phyloP scores from a whole-genome alignment of 495 filamentous ascomycete species.

The Aspergillus cavernicola region DNA sequence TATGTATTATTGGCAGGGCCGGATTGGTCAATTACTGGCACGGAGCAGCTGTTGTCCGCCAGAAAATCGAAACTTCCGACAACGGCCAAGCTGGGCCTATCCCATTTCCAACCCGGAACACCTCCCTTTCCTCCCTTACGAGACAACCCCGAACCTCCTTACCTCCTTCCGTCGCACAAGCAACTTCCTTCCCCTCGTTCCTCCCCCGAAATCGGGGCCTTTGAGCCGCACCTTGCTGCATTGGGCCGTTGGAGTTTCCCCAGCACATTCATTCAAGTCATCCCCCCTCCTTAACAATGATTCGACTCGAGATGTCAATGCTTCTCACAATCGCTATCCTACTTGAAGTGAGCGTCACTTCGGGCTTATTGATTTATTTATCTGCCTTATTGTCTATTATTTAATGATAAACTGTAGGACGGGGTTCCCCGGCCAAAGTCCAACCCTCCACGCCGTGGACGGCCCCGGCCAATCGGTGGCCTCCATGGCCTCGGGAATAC shows the following conservation, averaged over 20 bases:
- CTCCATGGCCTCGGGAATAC: slow-evolving; percentile 13
- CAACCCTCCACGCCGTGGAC: slow-evolving; percentile 2
- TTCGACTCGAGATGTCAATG: slow-evolving; percentile 20
- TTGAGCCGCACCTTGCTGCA: slow-evolving; percentile 17
- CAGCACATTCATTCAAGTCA: no score
- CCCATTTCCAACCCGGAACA: slow-evolving; percentile 13
- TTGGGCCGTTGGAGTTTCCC: no score
- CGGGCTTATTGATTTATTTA: neutral
- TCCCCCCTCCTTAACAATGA: slow-evolving; percentile 10
- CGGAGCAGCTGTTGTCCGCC: slow-evolving; percentile 13
- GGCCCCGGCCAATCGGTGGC: slow-evolving; percentile 15
- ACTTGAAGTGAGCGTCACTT: slow-evolving; percentile 11
- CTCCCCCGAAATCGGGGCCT: slow-evolving; percentile 34
- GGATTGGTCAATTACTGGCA: slow-evolving; percentile 22
- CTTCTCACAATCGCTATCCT: no score
- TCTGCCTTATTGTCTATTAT: no score
- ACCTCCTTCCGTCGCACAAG: slow-evolving; percentile 6
- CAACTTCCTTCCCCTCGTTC: neutral
- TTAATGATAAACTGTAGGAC: no score
- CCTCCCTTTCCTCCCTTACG: slow-evolving; percentile 14
- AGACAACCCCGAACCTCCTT: neutral
- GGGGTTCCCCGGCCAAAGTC: no score
- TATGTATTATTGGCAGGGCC: slow-evolving; percentile 23
- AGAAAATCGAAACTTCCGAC: slow-evolving; percentile 27
- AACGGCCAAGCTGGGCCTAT: slow-evolving; percentile 33